Percentiles rank a stretch among this genome's conserved stretches.
Conservation (phyloP, 768 basidiomycete genomes). For the Neoboletus magnificus region DNA sequence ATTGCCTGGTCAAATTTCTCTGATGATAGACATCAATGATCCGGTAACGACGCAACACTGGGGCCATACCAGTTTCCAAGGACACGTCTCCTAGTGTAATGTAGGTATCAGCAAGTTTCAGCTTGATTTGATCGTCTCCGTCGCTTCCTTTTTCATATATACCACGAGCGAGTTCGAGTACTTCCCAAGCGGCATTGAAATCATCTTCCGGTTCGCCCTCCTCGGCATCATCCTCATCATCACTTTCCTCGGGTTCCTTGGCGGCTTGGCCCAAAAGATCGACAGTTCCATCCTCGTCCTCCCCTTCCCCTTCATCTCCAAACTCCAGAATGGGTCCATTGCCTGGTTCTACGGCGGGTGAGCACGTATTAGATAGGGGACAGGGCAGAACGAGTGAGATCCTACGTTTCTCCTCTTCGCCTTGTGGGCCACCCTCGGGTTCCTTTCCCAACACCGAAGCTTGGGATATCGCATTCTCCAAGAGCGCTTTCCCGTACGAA, state of each 20-base stretch:
- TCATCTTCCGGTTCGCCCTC: conserved; percentile 91
- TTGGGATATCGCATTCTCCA: conserved; percentile 89
- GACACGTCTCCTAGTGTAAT: conserved; percentile 94
- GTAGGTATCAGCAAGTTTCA: conserved; percentile 89
- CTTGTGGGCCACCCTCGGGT: conserved; percentile 45
- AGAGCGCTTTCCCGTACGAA: conserved; percentile 86
- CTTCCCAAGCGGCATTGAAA: conserved; percentile 97
- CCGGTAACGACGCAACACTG: background rate
- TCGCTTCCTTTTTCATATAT: conserved; percentile 72
- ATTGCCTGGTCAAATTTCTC: conserved; percentile 97
- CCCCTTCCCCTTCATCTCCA: conserved; percentile 72
- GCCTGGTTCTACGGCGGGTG: conserved; percentile 32
- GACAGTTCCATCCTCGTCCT: conserved; percentile 54
- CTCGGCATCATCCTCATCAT: conserved; percentile 55
- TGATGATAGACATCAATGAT: conserved; percentile 28
- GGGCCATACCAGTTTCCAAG: conserved; percentile 81
- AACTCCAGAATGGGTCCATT: conserved; percentile 71
- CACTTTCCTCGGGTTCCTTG: conserved; percentile 50
- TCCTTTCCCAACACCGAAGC: conserved; percentile 89
- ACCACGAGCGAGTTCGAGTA: conserved; percentile 89
- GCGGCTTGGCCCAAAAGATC: conserved; percentile 62
- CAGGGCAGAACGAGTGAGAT: background rate
- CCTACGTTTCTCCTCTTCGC: conserved; percentile 41
- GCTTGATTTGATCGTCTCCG: conserved; percentile 56
- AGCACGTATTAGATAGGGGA: background rate